phyloP scores from a whole-genome alignment of 305 asterid genomes.

The Coffea humblotiana region DNA sequence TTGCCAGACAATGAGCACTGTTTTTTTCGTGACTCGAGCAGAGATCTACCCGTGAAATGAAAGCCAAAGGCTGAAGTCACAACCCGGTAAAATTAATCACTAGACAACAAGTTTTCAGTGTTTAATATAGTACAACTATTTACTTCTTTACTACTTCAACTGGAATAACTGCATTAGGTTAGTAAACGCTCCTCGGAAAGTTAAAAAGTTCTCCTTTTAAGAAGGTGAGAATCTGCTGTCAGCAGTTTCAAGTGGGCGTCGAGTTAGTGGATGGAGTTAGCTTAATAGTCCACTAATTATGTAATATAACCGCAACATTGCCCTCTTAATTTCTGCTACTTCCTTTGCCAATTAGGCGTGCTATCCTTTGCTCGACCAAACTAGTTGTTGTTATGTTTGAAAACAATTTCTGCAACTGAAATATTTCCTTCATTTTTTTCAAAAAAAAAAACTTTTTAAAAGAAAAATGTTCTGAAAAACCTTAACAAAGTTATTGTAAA shows the following conservation, averaged over 20 bases:
- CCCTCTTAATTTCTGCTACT: background rate
- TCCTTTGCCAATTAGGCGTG: background rate
- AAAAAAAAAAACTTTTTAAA: background rate
- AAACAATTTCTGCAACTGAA: too few relatives aligned
- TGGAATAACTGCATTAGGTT: background rate
- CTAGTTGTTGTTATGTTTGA: background rate
- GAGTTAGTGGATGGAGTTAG: background rate
- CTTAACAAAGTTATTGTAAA: background rate
- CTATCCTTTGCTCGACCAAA: background rate
- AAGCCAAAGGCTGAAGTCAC: background rate
- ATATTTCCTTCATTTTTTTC: background rate
- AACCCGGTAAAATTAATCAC: background rate
- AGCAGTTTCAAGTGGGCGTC: background rate
- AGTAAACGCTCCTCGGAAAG: constrained; percentile 1
- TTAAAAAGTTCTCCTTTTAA: background rate
- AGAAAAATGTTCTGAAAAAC: too few relatives aligned
- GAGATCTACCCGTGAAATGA: constrained; percentile 23
- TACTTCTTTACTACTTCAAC: background rate
- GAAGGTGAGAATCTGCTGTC: background rate
- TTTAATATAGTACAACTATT: background rate
- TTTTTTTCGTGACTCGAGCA: constrained; percentile 14
- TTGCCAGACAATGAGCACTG: constrained; percentile 13
- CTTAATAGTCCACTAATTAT: background rate
- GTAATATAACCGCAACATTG: too few relatives aligned
- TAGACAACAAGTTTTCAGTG: background rate